Percentiles rank a stretch among this genome's conserved stretches.
Evolutionary conservation across 2,329 filamentous ascomycete genomes (phyloP).

Genomic region (Botrytis hyacinthi): DNA sequence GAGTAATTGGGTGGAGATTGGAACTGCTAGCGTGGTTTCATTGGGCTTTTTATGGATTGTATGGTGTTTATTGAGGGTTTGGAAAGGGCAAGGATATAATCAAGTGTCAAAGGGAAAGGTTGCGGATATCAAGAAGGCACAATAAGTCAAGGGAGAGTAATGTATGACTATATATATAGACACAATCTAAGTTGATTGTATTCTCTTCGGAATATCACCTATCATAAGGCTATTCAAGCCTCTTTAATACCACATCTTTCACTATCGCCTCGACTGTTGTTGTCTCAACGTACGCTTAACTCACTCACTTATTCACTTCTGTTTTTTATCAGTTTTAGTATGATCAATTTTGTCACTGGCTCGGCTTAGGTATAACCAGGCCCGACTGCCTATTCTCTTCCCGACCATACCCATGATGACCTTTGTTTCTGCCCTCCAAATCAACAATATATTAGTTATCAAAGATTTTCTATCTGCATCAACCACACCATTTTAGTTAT

Average conservation of each 20-base stretch:
- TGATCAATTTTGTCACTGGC: background rate
- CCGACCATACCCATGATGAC: background rate
- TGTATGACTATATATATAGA: background rate
- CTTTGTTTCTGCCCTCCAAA: background rate
- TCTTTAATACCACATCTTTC: background rate
- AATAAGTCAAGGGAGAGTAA: constrained; percentile 13
- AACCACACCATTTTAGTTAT: background rate
- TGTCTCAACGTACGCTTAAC: background rate
- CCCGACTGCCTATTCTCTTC: background rate
- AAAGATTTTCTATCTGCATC: background rate
- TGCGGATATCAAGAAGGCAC: constrained; percentile 28
- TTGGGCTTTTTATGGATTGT: constrained; percentile 69
- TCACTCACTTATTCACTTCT: background rate
- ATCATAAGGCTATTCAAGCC: background rate
- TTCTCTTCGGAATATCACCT: too few relatives aligned
- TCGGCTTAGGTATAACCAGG: background rate
- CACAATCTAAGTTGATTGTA: background rate
- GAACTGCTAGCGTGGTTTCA: constrained; percentile 58
- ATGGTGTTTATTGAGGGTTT: constrained; percentile 43
- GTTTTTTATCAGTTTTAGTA: background rate
- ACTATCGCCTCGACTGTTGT: background rate
- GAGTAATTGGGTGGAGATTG: constrained; percentile 47
- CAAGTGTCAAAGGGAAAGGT: constrained; percentile 8
- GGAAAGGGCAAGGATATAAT: constrained; percentile 32
- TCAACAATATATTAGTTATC: background rate